These are phyloP conservation scores for Aspergillus versicolor DNA, from an alignment of 2,329 filamentous ascomycete species.

Conservation along the genomic window DNA sequence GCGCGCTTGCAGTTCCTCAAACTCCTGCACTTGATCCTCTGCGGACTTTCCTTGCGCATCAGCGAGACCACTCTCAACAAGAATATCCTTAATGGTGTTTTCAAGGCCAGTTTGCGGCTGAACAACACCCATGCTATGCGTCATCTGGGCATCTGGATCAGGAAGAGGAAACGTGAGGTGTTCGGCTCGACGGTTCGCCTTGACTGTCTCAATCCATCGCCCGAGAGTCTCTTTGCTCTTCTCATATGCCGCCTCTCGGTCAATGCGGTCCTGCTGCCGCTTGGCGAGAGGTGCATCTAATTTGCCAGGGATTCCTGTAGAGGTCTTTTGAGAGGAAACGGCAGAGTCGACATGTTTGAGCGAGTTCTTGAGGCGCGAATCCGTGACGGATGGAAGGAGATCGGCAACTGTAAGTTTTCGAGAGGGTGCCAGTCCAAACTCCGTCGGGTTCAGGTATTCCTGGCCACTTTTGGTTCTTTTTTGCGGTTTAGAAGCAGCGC, in stretches of 20 bases:
- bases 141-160: slow-evolving; percentile 63
- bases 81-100: slow-evolving; percentile 79
- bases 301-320: slow-evolving; percentile 61
- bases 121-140: slow-evolving; percentile 56
- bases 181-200: slow-evolving; percentile 87
- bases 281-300: slow-evolving; percentile 80
- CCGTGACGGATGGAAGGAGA: slow-evolving; percentile 69
- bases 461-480: slow-evolving; percentile 50
- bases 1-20: slow-evolving; percentile 68
- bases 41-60: slow-evolving; percentile 57
- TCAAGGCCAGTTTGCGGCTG: slow-evolving; percentile 79
- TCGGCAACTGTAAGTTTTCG: slow-evolving; percentile 74
- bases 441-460: slow-evolving; percentile 62
- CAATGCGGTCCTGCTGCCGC: slow-evolving; percentile 80
- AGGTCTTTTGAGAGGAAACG: slow-evolving; percentile 43
- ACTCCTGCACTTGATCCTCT: slow-evolving; percentile 66
- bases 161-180: slow-evolving; percentile 84
- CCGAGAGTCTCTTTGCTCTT: slow-evolving; percentile 89
- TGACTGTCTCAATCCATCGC: slow-evolving; percentile 92
- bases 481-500: slow-evolving; percentile 33
- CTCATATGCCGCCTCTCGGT: slow-evolving; percentile 78
- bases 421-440: slow-evolving; percentile 58
- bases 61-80: slow-evolving; percentile 80
- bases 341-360: slow-evolving; percentile 65
- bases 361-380: slow-evolving; percentile 73